Evolutionary conservation across 139 green algal genomes (phyloP), one percentile per base, ranked within the genome.

Genomic region (Chlamydomonas sp.): DNA sequence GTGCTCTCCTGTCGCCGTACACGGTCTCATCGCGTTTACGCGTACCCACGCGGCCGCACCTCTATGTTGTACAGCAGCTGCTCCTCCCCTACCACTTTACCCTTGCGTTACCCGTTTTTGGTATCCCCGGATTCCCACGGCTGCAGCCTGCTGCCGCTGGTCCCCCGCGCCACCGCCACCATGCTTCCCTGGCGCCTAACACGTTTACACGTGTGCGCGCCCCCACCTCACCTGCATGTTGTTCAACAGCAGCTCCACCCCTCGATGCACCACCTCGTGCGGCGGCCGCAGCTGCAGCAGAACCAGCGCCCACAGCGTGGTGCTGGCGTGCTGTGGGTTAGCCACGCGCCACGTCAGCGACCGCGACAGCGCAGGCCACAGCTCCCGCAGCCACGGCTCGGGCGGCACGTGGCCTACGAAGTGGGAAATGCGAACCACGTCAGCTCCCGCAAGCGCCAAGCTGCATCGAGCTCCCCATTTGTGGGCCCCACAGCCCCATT

Each of bases 311-410:
- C 83, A 87, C 71, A 87, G 83, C 72, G 75, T 6, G 83, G 80
- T 87, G 16, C 59, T 74, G 59, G 66, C 83, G 31, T 87, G 83
- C 83, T 87, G 83, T 31, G 83, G 73, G 71, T 87, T 87, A 5
- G 57, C 57, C 9, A 3, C 20, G 71, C n/a, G 20, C 3, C 20
- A 6, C 10, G 20, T 1, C 72, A 87, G 71, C 15, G 31, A 14
- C 0, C 3, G 1, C 4, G 0, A 31, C 2, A 58, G 4, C n/a
- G 83, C 63, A 62, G 17, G 31, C 31, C 60, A 76, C 7, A 67
- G 66, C 62, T 58, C 31, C 63, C 2, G 2, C 72, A 81, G 62
- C 6, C 59, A 81, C 14, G 73, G 4, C 5, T 69, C 68, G 5
- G 68, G 18, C 3, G 80, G 68, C 58, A 14, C 31, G 60, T 71